These are phyloP conservation scores for Aschersonia sp. DNA, from an alignment of 2,329 filamentous ascomycete genomes.

Conservation along the genomic window DNA sequence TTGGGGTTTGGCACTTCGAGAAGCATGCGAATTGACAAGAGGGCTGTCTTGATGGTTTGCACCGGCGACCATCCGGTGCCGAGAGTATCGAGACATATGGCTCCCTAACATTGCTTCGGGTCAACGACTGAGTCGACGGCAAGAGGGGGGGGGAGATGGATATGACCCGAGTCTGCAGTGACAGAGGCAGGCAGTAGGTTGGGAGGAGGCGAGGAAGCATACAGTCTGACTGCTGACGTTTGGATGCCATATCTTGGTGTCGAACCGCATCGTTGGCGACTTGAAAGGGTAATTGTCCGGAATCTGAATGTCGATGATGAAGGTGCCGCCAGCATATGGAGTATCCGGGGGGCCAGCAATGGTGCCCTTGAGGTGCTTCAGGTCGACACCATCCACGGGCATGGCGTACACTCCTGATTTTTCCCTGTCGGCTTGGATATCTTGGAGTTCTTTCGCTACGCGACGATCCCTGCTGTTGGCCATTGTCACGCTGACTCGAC, in stretches of 20 bases:
- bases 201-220: constrained; percentile 17
- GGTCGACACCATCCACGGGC: constrained; percentile 48
- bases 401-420: constrained; percentile 63
- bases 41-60: constrained; percentile 86
- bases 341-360: constrained; percentile 84
- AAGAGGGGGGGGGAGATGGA: neutral
- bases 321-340: constrained; percentile 80
- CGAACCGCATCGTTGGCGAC: constrained; percentile 79
- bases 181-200: neutral
- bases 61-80: constrained; percentile 88
- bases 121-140: neutral
- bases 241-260: constrained; percentile 92
- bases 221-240: constrained; percentile 93
- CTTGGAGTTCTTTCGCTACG: constrained; percentile 61
- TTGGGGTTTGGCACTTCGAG: constrained; percentile 89
- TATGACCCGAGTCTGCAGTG: neutral
- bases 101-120: constrained; percentile 44
- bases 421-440: constrained; percentile 57
- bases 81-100: constrained; percentile 91
- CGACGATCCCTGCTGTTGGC: constrained; percentile 40
- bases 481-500: constrained; percentile 17
- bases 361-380: constrained; percentile 70
- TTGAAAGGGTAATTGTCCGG: constrained; percentile 87
- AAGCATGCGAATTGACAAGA: constrained; percentile 84
- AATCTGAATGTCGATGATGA: constrained; percentile 71